Evolutionary conservation across 31 red algal species (phyloP).

Genomic region (Endocladia muricata): DNA sequence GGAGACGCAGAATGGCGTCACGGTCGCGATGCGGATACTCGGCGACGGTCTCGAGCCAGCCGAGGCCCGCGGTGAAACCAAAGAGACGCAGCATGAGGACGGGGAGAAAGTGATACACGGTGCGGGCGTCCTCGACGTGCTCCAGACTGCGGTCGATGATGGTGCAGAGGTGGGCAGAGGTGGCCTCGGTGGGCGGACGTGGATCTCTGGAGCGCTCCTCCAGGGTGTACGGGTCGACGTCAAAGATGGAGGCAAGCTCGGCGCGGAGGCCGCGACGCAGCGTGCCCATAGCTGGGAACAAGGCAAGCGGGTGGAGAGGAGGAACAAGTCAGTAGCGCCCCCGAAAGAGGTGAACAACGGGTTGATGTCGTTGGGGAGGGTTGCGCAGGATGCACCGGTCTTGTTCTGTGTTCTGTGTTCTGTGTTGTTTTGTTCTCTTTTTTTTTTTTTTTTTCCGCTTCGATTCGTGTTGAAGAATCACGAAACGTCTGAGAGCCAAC

Average conservation of each 20-base stretch:
- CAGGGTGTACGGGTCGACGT: constrained; percentile 51
- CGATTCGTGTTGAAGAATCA: too few relatives aligned
- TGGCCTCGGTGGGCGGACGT: constrained; percentile 35
- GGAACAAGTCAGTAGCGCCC: too few relatives aligned
- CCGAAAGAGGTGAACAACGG: too few relatives aligned
- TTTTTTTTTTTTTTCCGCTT: too few relatives aligned
- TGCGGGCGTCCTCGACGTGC: constrained; percentile 34
- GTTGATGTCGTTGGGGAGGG: too few relatives aligned
- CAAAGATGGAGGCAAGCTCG: constrained; percentile 42
- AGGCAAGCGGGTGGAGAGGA: too few relatives aligned
- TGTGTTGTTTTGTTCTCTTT: too few relatives aligned
- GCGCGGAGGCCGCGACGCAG: constrained; percentile 47
- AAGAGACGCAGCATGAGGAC: constrained; percentile 53
- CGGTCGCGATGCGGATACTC: constrained; percentile 39
- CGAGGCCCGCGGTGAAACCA: constrained; percentile 50
- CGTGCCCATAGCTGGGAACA: too few relatives aligned
- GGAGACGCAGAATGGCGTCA: constrained; percentile 34
- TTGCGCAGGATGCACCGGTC: too few relatives aligned
- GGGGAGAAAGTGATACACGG: constrained; percentile 44
- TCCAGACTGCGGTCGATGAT: constrained; percentile 28
- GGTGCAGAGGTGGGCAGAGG: constrained; percentile 20
- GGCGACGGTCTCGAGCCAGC: constrained; percentile 55
- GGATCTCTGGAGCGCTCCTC: constrained; percentile 4
- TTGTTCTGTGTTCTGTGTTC: too few relatives aligned
- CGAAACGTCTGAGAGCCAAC: too few relatives aligned